Evolutionary conservation across 129 eudicot genomes (phyloP).

Genomic region (Sambucus nigra): DNA sequence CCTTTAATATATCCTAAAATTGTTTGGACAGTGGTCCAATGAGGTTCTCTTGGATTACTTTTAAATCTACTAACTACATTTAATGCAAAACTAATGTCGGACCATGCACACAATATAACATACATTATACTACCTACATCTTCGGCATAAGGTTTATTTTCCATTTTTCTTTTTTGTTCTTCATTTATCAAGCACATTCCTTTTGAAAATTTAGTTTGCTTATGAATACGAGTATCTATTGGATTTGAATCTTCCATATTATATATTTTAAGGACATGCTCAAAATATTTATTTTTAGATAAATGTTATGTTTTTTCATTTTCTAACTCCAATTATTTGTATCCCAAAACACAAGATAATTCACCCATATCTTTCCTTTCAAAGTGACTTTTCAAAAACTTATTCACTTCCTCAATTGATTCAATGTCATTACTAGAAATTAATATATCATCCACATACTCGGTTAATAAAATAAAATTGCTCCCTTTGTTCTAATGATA

Average conservation of each 20-base stretch:
- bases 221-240: not conserved
- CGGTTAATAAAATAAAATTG: not conserved
- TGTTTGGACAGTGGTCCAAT: not conserved
- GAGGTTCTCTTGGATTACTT: not conserved
- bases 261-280: too few species aligned
- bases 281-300: not conserved
- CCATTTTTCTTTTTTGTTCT: not conserved
- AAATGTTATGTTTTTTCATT: not conserved
- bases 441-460: not conserved
- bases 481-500: not conserved
- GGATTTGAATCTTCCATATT: not conserved
- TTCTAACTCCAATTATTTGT: not conserved
- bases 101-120: too few species aligned
- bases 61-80: not conserved
- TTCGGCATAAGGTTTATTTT: too few species aligned
- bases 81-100: not conserved
- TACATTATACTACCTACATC: too few species aligned
- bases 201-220: not conserved
- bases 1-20: not conserved
- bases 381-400: too few species aligned
- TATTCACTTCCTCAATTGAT: too few species aligned
- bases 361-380: too few species aligned
- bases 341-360: too few species aligned
- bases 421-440: not conserved
- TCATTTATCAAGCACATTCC: not conserved